Percentiles rank a stretch among this genome's conserved stretches.
Evolutionary conservation across 495 filamentous ascomycete genomes (phyloP).

Genomic region (Pseudoneurospora amorphoporcata): DNA sequence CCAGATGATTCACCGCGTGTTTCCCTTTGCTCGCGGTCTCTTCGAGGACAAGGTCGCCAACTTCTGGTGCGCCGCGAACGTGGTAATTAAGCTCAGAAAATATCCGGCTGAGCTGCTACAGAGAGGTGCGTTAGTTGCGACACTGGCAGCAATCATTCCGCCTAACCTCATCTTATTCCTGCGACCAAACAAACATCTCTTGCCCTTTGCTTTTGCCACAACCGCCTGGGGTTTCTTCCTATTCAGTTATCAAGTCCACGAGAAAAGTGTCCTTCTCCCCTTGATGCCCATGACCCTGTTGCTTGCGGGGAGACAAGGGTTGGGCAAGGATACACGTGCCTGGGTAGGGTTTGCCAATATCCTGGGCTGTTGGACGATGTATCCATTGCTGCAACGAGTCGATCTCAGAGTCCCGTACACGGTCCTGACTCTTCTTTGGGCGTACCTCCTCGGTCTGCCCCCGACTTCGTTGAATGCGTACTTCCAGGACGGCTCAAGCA

Average conservation of each 20-base stretch:
- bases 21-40: constrained; percentile 85
- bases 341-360: constrained; percentile 94
- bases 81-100: constrained; percentile 71
- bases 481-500: constrained; percentile 34
- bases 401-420: constrained; percentile 75
- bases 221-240: constrained; percentile 96
- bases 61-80: constrained; percentile 88
- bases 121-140: constrained; percentile 64
- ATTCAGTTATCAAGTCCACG: constrained; percentile 94
- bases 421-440: constrained; percentile 77
- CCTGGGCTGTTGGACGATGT: constrained; percentile 88
- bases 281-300: constrained; percentile 85
- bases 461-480: constrained; percentile 64
- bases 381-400: constrained; percentile 77
- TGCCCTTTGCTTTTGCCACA: constrained; percentile 68
- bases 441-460: constrained; percentile 78
- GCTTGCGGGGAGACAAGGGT: constrained; percentile 62
- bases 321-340: constrained; percentile 62
- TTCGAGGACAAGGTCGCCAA: constrained; percentile 99
- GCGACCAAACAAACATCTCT: constrained; percentile 61
- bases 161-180: constrained; percentile 71
- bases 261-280: constrained; percentile 89
- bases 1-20: constrained; percentile 80
- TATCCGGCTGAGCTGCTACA: constrained; percentile 61
- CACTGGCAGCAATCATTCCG: constrained; percentile 62